Evolutionary conservation across 768 basidiomycete genomes (phyloP).

Genomic region (Imleria badia): DNA sequence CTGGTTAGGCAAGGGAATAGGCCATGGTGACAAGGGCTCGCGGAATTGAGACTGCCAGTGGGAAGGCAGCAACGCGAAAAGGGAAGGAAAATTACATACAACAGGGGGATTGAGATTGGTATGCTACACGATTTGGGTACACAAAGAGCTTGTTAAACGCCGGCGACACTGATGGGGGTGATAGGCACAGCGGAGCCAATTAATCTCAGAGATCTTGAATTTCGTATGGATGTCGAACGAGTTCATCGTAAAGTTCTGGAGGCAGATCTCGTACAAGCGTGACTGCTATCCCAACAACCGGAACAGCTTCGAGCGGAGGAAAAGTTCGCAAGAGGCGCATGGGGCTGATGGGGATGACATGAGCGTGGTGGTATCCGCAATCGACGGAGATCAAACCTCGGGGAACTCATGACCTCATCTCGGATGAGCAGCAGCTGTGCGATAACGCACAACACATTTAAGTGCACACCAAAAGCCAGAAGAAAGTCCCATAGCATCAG

Average conservation of each 20-base stretch:
- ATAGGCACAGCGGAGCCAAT: background rate
- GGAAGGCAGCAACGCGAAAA: background rate
- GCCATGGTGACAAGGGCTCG: background rate
- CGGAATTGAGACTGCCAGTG: background rate
- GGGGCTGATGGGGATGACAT: constrained; percentile 53
- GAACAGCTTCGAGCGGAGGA: constrained; percentile 83
- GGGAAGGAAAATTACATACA: constrained; percentile 13
- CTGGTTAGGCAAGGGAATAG: background rate
- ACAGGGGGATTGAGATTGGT: constrained; percentile 9
- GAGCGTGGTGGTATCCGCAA: background rate
- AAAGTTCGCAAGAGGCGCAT: constrained; percentile 94
- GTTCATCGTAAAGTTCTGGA: constrained; percentile 80
- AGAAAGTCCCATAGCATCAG: constrained; percentile 97
- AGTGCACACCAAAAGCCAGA: constrained; percentile 92
- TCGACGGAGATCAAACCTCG: constrained; percentile 57
- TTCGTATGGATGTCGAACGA: constrained; percentile 85
- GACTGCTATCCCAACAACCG: constrained; percentile 90
- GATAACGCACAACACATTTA: constrained; percentile 96
- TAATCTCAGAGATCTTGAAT: constrained; percentile 26
- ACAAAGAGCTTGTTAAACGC: constrained; percentile 9
- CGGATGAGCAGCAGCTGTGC: constrained; percentile 91
- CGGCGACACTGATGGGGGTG: background rate
- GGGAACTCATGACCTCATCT: constrained; percentile 83
- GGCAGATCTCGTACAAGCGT: constrained; percentile 92
- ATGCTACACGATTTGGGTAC: constrained; percentile 27